phyloP scores from a whole-genome alignment of 192 early-diverging fungal species.

The Backusella westeae region DNA sequence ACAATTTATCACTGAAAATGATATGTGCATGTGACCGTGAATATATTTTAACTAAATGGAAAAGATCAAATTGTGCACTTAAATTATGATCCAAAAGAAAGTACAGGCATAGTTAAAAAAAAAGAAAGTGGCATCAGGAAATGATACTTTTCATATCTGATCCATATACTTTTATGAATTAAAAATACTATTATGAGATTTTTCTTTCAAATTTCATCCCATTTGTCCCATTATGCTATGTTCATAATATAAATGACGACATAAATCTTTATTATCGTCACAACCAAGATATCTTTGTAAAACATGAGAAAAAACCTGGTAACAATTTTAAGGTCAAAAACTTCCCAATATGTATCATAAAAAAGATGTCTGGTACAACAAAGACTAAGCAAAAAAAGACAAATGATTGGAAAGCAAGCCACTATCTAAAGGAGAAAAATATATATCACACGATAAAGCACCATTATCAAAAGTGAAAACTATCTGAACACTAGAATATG shows the following conservation, averaged over 20 bases:
- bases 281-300: neutral
- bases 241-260: neutral
- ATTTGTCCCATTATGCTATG: neutral
- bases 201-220: neutral
- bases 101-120: no score
- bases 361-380: neutral
- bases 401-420: neutral
- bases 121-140: neutral
- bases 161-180: neutral
- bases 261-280: neutral
- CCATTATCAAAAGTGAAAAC: neutral
- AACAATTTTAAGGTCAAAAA: neutral
- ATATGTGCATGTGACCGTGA: neutral
- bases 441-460: neutral
- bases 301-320: neutral
- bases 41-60: neutral
- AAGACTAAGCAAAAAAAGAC: neutral
- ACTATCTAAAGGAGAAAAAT: neutral
- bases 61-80: no score
- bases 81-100: no score
- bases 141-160: no score
- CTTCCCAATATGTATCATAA: neutral
- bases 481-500: neutral
- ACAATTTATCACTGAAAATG: neutral
- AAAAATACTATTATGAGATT: neutral